phyloP scores from a whole-genome alignment of 2,329 filamentous ascomycete genomes.

The Trichocomaceae sp. region DNA sequence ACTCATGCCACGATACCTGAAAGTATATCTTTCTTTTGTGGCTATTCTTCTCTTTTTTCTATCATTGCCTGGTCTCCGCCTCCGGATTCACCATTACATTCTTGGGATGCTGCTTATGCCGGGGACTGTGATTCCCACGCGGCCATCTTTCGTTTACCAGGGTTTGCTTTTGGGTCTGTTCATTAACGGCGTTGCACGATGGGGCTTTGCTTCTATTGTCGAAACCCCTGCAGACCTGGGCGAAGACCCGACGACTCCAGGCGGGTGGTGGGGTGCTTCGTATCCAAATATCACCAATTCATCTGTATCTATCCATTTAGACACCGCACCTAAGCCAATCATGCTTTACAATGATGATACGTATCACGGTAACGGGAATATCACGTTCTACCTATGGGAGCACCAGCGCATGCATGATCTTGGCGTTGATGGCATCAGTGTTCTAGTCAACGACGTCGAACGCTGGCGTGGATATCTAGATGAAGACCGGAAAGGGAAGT shows the following conservation, averaged over 20 bases:
- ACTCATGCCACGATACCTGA: slow-evolving; percentile 68
- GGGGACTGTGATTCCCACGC: slow-evolving; percentile 81
- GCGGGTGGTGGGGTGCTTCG: slow-evolving; percentile 39
- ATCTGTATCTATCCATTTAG: slow-evolving; percentile 41
- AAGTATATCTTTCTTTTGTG: slow-evolving; percentile 66
- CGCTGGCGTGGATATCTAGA: slow-evolving; percentile 53
- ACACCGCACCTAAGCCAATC: slow-evolving; percentile 14
- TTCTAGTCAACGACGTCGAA: slow-evolving; percentile 60
- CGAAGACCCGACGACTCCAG: slow-evolving; percentile 41
- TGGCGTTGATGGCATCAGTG: slow-evolving; percentile 50
- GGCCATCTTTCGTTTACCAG: slow-evolving; percentile 78
- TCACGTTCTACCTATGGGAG: slow-evolving; percentile 41
- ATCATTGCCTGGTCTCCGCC: slow-evolving; percentile 65
- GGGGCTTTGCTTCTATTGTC: slow-evolving; percentile 86
- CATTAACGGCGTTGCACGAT: slow-evolving; percentile 86
- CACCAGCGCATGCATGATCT: slow-evolving; percentile 33
- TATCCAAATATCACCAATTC: slow-evolving; percentile 49
- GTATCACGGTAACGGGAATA: slow-evolving; percentile 39
- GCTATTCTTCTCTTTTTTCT: slow-evolving; percentile 63
- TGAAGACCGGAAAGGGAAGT: slow-evolving; percentile 41
- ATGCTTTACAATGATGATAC: slow-evolving; percentile 17
- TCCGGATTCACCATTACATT: slow-evolving; percentile 94
- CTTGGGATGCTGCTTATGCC: slow-evolving; percentile 79
- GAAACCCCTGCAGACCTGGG: slow-evolving; percentile 69
- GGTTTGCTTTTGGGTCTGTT: slow-evolving; percentile 85